Percentiles rank a stretch among this genome's conserved stretches.
Evolutionary conservation across 768 basidiomycete species (phyloP).

Genomic region (Macrolepiota dolichaula): DNA sequence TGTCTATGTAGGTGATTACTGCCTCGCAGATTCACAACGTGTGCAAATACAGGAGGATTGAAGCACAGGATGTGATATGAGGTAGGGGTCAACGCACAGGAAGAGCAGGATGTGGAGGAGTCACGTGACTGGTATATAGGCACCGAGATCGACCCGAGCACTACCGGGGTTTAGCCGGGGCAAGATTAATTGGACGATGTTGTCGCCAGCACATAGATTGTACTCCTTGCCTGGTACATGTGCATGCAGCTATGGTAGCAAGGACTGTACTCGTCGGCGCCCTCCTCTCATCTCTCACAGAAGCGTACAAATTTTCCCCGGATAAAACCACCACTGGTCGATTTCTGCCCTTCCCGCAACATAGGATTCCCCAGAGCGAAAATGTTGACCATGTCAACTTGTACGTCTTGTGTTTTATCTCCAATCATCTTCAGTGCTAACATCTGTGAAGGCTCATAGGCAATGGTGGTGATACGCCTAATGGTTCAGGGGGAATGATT

Average conservation of each 20-base stretch:
- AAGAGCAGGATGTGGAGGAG: background rate
- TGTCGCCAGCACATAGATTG: background rate
- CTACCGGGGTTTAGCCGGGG: slow-evolving; percentile 7
- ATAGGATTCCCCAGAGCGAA: slow-evolving; percentile 18
- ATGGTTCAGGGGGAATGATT: slow-evolving; percentile 76
- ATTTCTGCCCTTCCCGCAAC: slow-evolving; percentile 9
- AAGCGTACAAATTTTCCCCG: slow-evolving; percentile 5
- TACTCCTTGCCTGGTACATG: background rate
- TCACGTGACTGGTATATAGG: background rate
- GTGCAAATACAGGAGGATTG: background rate
- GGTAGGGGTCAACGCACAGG: background rate
- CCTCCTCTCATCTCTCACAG: background rate
- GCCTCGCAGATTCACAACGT: background rate
- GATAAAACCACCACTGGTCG: slow-evolving; percentile 2
- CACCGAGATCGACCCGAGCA: background rate
- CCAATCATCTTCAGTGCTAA: too few relatives aligned
- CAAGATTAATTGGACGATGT: background rate
- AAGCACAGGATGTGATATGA: background rate
- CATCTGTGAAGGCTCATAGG: slow-evolving; percentile 50
- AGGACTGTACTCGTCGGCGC: background rate
- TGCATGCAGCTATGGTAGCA: background rate
- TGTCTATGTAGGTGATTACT: background rate
- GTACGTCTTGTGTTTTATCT: slow-evolving; percentile 16
- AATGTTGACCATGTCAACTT: slow-evolving; percentile 28
- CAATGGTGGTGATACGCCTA: slow-evolving; percentile 68